These are phyloP conservation scores for Talaromyces amestolkiae DNA, from an alignment of 2,329 filamentous ascomycete genomes.

Conservation along the genomic window DNA sequence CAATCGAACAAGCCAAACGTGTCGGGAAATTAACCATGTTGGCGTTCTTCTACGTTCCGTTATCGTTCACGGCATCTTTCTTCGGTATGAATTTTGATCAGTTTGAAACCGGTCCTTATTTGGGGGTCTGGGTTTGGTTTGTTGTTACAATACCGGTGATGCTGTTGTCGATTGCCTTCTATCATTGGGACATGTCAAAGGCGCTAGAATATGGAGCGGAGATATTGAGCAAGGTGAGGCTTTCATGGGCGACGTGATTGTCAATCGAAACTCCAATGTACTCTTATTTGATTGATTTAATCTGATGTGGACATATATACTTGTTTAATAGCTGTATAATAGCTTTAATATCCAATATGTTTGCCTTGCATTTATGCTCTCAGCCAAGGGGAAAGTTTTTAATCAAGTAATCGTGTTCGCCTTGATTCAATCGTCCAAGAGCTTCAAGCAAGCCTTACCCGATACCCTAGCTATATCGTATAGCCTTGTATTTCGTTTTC, in stretches of 20 bases:
- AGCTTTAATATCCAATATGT: not conserved
- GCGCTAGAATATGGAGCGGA: not conserved
- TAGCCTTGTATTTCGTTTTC: not conserved
- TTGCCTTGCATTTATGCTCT: not conserved
- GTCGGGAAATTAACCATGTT: not conserved
- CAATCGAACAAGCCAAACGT: conserved; percentile 3
- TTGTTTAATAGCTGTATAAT: not conserved
- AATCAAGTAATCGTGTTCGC: not conserved
- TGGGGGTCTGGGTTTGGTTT: conserved; percentile 7
- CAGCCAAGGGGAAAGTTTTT: not conserved
- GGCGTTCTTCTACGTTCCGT: not conserved
- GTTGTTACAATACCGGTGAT: not conserved
- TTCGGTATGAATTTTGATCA: conserved; percentile 9
- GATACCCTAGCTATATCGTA: no score
- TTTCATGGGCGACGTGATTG: not conserved
- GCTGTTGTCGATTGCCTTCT: not conserved
- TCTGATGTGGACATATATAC: not conserved
- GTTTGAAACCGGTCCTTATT: not conserved
- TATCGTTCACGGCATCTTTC: not conserved
- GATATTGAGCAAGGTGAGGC: not conserved
- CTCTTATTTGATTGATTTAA: not conserved
- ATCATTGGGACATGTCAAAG: not conserved
- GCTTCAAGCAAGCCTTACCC: no score
- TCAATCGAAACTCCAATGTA: not conserved
- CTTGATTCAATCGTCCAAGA: not conserved